phyloP scores from a whole-genome alignment of 352 stramenopile genomes.

The Globisporangium orthogonon region DNA sequence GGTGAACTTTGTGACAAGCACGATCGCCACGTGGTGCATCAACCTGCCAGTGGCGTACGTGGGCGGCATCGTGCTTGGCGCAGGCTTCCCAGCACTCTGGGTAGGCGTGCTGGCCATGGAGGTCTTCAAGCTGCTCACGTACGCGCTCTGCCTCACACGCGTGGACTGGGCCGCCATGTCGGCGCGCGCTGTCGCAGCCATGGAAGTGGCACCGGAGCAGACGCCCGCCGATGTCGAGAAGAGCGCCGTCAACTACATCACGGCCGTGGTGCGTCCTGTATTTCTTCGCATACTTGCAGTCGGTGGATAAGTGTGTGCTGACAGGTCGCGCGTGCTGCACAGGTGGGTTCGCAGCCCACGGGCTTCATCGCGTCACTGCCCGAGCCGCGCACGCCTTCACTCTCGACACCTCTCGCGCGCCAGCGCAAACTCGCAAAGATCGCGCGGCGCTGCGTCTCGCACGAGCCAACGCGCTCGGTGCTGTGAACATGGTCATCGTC shows the following conservation, averaged over 20 bases:
- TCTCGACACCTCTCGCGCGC: constrained; percentile 32
- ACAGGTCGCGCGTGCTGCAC: not conserved
- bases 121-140: constrained; percentile 51
- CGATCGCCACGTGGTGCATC: constrained; percentile 57
- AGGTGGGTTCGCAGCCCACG: constrained; percentile 48
- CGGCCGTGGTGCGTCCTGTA: constrained; percentile 17
- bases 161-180: constrained; percentile 50
- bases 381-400: constrained; percentile 31
- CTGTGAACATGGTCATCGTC: not conserved
- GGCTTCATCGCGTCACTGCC: constrained; percentile 40
- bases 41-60: constrained; percentile 61
- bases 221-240: constrained; percentile 34
- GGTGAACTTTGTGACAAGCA: constrained; percentile 57
- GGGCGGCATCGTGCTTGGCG: constrained; percentile 38
- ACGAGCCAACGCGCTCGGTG: constrained; percentile 9
- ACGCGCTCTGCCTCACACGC: constrained; percentile 30
- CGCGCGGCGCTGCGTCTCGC: constrained; percentile 19
- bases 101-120: constrained; percentile 57
- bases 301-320: not conserved
- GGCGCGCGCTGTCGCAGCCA: constrained; percentile 30
- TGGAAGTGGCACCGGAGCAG: constrained; percentile 31
- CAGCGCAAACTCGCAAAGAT: constrained; percentile 20
- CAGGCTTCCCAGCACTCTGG: constrained; percentile 61
- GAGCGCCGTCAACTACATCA: constrained; percentile 57
- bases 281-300: not conserved